phyloP scores from a whole-genome alignment of 1,139 yeast species.

The Scheffersomyces stambukii region DNA sequence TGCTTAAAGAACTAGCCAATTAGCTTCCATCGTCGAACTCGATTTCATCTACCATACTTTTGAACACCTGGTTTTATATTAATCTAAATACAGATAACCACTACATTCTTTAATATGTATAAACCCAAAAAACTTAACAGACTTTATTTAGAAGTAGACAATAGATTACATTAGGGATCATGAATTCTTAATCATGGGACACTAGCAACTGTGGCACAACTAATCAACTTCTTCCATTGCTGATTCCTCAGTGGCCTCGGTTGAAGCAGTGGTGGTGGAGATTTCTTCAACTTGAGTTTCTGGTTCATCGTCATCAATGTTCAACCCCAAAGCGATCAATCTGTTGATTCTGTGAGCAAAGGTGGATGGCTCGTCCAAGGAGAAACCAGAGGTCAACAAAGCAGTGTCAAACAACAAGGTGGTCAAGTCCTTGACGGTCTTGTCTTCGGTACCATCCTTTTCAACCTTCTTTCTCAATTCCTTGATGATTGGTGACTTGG shows the following conservation, averaged over 20 bases:
- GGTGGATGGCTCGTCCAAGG: conserved; percentile 96
- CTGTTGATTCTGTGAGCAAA: conserved; percentile 98
- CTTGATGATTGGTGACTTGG: conserved; percentile 90
- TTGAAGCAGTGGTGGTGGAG: conserved; percentile 48
- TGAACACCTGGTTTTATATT: not conserved
- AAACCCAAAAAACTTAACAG: not conserved
- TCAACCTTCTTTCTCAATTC: conserved; percentile 97
- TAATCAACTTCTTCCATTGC: conserved; percentile 99
- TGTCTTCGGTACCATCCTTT: conserved; percentile 94
- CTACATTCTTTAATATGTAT: not conserved
- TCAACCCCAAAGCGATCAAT: conserved; percentile 94
- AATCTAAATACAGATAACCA: conserved; percentile 1
- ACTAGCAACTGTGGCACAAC: conserved; percentile 7
- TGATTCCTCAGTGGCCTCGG: conserved; percentile 68
- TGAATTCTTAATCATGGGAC: not conserved
- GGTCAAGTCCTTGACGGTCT: conserved; percentile 97
- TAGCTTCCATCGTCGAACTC: too few relatives aligned
- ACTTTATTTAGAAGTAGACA: too few relatives aligned
- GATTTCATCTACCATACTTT: too few relatives aligned
- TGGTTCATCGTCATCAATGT: conserved; percentile 88
- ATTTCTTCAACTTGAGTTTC: conserved; percentile 37
- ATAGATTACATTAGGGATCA: too few relatives aligned
- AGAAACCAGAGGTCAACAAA: conserved; percentile 96
- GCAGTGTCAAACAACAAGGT: conserved; percentile 97
- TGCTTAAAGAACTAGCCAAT: too few relatives aligned